Evolutionary conservation across 2,329 filamentous ascomycete species (phyloP).

Genomic region (Trichoderma atroviride): DNA sequence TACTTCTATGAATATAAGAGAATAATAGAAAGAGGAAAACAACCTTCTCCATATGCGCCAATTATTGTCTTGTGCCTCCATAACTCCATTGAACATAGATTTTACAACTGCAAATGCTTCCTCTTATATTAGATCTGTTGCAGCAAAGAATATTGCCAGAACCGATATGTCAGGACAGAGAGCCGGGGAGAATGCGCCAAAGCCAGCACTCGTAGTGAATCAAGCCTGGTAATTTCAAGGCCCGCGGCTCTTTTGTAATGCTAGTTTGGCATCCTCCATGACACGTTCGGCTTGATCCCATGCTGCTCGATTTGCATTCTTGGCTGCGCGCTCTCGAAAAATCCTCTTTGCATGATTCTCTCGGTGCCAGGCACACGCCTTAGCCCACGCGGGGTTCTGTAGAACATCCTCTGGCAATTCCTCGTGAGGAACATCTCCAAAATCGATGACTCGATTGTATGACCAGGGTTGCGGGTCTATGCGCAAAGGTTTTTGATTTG

Average conservation of each 20-base stretch:
- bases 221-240: neutral
- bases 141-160: neutral
- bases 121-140: neutral
- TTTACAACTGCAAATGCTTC: neutral
- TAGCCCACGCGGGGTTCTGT: constrained; percentile 50
- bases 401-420: constrained; percentile 50
- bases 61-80: constrained; percentile 5
- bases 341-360: constrained; percentile 30
- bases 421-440: constrained; percentile 43
- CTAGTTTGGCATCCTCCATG: constrained; percentile 8
- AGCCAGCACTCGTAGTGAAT: neutral
- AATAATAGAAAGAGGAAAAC: neutral
- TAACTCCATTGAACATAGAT: constrained; percentile 2
- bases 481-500: constrained; percentile 1
- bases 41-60: neutral
- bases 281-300: constrained; percentile 8
- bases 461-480: constrained; percentile 37
- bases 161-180: neutral
- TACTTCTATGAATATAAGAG: neutral
- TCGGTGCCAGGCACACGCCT: constrained; percentile 44
- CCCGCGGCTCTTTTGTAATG: neutral
- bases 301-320: neutral
- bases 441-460: constrained; percentile 39
- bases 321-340: constrained; percentile 9
- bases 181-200: neutral